Evolutionary conservation across 441 rosid species (phyloP).

Genomic region (Eutrema salsugineum): DNA sequence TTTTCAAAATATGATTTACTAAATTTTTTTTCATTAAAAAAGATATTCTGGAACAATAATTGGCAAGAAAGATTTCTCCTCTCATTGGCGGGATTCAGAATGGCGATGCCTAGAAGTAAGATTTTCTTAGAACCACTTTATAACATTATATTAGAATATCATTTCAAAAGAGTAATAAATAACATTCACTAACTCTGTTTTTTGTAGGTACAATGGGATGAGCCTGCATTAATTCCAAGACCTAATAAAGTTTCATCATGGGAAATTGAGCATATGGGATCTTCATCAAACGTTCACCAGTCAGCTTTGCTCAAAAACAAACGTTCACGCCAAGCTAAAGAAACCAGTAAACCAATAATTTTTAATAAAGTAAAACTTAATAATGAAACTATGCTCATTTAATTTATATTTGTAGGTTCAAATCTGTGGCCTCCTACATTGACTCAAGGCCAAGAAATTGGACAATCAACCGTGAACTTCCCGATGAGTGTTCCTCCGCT

Average conservation of each 20-base stretch:
- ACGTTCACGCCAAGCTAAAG: not conserved
- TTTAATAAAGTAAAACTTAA: not conserved
- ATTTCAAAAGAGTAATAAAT: not conserved
- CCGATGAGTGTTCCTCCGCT: not conserved
- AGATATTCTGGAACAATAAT: not conserved
- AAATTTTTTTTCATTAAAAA: not conserved
- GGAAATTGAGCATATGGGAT: not conserved
- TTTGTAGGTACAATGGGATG: not conserved
- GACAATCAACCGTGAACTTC: not conserved
- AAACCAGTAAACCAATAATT: not conserved
- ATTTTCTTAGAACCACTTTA: not conserved
- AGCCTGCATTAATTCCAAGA: not conserved
- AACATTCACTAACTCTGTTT: not conserved
- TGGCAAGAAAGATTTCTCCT: not conserved
- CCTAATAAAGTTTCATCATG: not conserved
- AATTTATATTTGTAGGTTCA: constrained; percentile 11
- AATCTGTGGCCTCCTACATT: constrained; percentile 28
- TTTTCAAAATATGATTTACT: not conserved
- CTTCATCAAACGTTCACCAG: not conserved
- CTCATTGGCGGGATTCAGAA: not conserved
- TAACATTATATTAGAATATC: not conserved
- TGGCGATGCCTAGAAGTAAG: not conserved
- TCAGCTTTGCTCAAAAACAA: not conserved
- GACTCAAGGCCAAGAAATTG: constrained; percentile 27
- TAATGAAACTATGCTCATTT: not conserved